A percentile compares a stretch with the other conserved stretches of the same genome.
phyloP scores from a whole-genome alignment of 352 stramenopile genomes.

The Phytopythium sindhum region DNA sequence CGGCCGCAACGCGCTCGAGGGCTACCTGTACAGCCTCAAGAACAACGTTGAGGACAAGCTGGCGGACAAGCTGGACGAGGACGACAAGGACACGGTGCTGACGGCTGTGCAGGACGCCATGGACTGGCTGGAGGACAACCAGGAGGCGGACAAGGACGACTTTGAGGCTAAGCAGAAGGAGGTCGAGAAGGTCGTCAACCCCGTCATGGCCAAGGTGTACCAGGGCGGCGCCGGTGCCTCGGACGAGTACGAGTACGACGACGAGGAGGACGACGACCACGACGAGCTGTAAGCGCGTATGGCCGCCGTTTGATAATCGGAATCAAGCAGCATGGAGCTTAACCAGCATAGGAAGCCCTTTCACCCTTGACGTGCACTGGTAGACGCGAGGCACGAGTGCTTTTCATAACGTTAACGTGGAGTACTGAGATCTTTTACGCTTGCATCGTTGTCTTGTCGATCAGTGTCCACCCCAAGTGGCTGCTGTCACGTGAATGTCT shows the following conservation, averaged over 20 bases:
- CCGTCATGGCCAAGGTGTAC: conserved; percentile 99
- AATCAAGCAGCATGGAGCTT: background rate
- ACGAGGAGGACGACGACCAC: conserved; percentile 87
- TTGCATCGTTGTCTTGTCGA: background rate
- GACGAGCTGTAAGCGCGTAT: conserved; percentile 92
- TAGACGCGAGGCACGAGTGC: background rate
- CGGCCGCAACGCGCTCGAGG: conserved; percentile 95
- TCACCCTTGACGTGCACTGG: background rate
- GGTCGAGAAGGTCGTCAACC: conserved; percentile 97
- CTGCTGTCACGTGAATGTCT: background rate
- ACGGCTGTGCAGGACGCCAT: conserved; percentile 97
- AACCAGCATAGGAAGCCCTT: conserved; percentile 1
- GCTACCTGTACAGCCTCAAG: conserved; percentile 96
- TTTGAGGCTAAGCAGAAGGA: conserved; percentile 98
- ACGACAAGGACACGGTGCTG: conserved; percentile 89
- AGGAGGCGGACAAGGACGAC: conserved; percentile 98
- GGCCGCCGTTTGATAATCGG: background rate
- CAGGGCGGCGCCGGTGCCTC: conserved; percentile 64
- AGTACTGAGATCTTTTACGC: background rate
- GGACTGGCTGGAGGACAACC: conserved; percentile 99
- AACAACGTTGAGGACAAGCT: conserved; percentile 94
- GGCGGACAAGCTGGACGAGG: conserved; percentile 94
- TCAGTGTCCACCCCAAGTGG: background rate
- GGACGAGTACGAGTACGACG: conserved; percentile 66
- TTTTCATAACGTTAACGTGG: conserved; percentile 1